Conservation (phyloP, 192 early-diverging fungal genomes). For the Backusella morwellensis region DNA sequence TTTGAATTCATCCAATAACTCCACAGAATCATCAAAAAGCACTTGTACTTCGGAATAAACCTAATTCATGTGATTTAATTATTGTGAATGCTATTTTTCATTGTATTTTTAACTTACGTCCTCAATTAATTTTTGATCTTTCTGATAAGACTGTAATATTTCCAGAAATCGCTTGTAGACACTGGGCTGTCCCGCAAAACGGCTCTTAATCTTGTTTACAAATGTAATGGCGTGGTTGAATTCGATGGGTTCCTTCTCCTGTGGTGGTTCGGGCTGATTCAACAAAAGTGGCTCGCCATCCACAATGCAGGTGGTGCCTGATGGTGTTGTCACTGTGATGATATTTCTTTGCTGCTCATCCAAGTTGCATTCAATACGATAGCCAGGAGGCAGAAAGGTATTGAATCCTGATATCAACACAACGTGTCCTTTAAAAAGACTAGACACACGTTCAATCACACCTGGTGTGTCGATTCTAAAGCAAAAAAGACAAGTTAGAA, state of each 20-base stretch:
- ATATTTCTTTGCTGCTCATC: constrained; percentile 68
- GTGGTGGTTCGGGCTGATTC: neutral
- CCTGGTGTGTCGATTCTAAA: constrained; percentile 60
- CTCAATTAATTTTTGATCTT: constrained; percentile 91
- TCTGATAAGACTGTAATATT: constrained; percentile 96
- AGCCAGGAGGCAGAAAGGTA: constrained; percentile 97
- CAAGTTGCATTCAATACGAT: constrained; percentile 85
- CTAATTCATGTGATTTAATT: constrained; percentile 29
- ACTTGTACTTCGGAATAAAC: constrained; percentile 92
- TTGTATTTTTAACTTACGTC: constrained; percentile 52
- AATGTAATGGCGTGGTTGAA: constrained; percentile 99
- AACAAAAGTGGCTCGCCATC: constrained; percentile 32
- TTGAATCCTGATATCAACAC: constrained; percentile 97
- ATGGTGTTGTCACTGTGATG: constrained; percentile 87
- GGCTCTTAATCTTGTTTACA: constrained; percentile 96
- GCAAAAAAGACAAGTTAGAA: constrained; percentile 35
- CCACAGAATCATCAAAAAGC: constrained; percentile 81
- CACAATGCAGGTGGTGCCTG: constrained; percentile 49
- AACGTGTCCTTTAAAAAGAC: constrained; percentile 85
- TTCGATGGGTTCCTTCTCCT: constrained; percentile 76
- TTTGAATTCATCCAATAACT: constrained; percentile 96
- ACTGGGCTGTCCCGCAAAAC: constrained; percentile 86
- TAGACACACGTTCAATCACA: constrained; percentile 95
- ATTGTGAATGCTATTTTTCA: neutral
- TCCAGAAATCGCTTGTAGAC: constrained; percentile 96